Base-by-base conservation (phyloP, 148 eudicot genomes). In the Salicornia ramosissima region DNA sequence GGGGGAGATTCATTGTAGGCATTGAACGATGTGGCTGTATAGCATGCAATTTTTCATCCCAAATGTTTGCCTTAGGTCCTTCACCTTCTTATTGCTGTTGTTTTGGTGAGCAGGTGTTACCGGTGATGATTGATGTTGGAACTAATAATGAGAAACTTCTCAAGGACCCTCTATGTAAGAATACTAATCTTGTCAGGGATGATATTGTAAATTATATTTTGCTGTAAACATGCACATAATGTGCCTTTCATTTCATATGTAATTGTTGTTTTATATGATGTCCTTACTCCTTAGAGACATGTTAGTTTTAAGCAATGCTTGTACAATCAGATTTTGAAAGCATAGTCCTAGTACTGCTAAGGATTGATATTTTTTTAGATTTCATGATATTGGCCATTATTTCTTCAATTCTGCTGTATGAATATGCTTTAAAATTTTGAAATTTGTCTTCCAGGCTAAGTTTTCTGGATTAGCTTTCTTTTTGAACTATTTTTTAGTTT, bases 41-140 rank as follows among this genome's bases (percentile, higher is more conserved):
- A 51, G 61, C 31, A 25, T 47, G 11, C 4, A 28, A 34, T 31
- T 49, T 34, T 25, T 64, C 2, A 10, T 59, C 14, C 43, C 24
- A 64, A 63, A 22, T 1, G 25, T 36, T 62, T 6, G 29, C 14
- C 15, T 26, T 42, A 22, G 31, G 31, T 22, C 24, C 16, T 58
- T 71, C 47, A 50, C 68, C 39, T 57, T 65, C 59, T 65, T 71
- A n/a, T 15, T 80, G 64, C 29, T 67, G 36, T 69, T 68, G 64
- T 75, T 30, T 74, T 78, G 70, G 61, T 54, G 53, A 45, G 42
- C 81, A 94, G 98, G 97, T 94, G 65, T 91, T 94, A 65, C 98
- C 98, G 80, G 90, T 94, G 68, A 88, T 90, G 97, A 86, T 93
- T 80, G 98, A 94, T 75, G 97, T 94, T 74, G 98, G 98, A 79